Evolutionary conservation across 2,329 filamentous ascomycete species (phyloP).

Genomic region (Ascochyta viciae-villosae): DNA sequence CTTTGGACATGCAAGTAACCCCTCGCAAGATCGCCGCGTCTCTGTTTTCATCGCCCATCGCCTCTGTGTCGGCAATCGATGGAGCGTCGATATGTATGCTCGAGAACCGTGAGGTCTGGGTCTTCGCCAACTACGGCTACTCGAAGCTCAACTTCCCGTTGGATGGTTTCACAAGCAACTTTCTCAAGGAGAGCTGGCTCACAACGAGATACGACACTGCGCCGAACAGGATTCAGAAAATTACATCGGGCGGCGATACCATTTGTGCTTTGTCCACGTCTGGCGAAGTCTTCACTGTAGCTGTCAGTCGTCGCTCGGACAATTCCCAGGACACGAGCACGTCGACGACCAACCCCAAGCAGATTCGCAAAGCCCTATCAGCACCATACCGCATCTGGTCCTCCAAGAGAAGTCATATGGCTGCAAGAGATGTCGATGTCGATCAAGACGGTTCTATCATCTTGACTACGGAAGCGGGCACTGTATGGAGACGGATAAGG

Average conservation of each 20-base stretch:
- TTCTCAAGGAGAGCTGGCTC: conserved; percentile 70
- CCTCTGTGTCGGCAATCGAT: conserved; percentile 86
- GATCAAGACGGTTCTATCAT: conserved; percentile 95
- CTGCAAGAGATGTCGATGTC: conserved; percentile 84
- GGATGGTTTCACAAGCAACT: conserved; percentile 74
- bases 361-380: conserved; percentile 84
- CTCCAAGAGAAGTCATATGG: conserved; percentile 81
- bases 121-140: conserved; percentile 96
- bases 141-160: conserved; percentile 86
- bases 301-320: conserved; percentile 73
- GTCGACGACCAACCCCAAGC: conserved; percentile 91
- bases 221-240: conserved; percentile 73
- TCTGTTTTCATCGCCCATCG: conserved; percentile 74
- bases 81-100: conserved; percentile 86
- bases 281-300: conserved; percentile 88
- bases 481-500: conserved; percentile 89
- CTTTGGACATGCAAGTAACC: conserved; percentile 79
- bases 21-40: conserved; percentile 90
- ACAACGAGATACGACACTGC: conserved; percentile 69
- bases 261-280: conserved; percentile 85
- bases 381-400: conserved; percentile 85
- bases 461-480: conserved; percentile 88
- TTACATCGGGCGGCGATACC: conserved; percentile 86
- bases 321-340: conserved; percentile 62
- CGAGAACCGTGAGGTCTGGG: conserved; percentile 86